Base-by-base conservation (phyloP, 495 filamentous ascomycete genomes). In the Thermochaetoides thermophila region DNA sequence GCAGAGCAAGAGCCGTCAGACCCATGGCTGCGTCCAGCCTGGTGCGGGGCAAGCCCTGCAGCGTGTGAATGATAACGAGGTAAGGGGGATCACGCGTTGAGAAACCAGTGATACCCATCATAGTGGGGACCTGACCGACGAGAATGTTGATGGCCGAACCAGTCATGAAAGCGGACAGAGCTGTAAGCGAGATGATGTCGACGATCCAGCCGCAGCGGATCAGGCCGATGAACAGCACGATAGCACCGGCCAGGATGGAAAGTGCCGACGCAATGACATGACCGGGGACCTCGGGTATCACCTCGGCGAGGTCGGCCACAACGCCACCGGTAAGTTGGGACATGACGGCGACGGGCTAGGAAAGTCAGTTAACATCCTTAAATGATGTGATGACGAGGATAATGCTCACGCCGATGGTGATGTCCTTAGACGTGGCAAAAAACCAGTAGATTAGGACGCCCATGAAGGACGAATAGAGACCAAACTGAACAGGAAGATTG, bases 391-490 rank as follows among this genome's bases (percentile, higher is more conserved):
- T n/a, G 2, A 4, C 14, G 11, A 29, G 4, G 10, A 17, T 16
- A 3, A 16, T 12, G 15, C 15, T 2, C 4, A 86, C 83, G n/a
- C 89, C 89, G 32, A 97, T 96, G 6, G 89, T 96, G 49, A 97
- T 96, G 56, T 97, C 89, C 50, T 97, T 97, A 0, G 91, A 96
- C 1, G 89, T 97, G 1, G 89, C 89, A 46, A 97, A 96, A 54
- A 96, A 91, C 89, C 89, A 96, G 45, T 99, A 99, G 30, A 94
- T 54, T 39, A 95, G 51, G 3, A 96, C 87, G 17, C 89, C 89
- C 78, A 96, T 93, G 47, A 99, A 99, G 0, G 87, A 95, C 1
- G 87, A 89, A 52, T 99, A 99, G 0, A 99, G 62, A 32, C 89
- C 89, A 48, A 72, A 99, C 49, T 99, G 66, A 3, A 78, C 71